phyloP scores from a whole-genome alignment of 345 rosid species.

The Euphorbia lathyris region DNA sequence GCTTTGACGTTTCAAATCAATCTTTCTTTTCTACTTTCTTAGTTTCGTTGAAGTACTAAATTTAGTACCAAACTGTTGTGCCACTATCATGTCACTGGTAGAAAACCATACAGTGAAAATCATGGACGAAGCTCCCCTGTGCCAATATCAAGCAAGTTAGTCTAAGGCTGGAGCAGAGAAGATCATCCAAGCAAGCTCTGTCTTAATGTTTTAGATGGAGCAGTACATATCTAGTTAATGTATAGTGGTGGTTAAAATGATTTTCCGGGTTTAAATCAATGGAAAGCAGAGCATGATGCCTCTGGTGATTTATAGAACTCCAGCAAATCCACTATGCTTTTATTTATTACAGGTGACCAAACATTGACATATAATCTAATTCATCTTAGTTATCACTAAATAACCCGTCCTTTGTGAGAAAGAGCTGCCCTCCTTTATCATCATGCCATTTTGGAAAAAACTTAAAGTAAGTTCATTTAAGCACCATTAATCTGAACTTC shows the following conservation, averaged over 20 bases:
- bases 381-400: background rate
- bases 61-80: background rate
- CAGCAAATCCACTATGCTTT: background rate
- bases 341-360: background rate
- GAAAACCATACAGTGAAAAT: background rate
- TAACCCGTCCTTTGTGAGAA: background rate
- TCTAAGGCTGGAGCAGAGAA: background rate
- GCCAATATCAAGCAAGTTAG: background rate
- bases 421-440: background rate
- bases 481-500: background rate
- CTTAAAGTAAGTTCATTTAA: background rate
- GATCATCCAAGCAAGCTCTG: background rate
- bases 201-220: too few relatives aligned
- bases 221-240: background rate
- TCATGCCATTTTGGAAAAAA: background rate
- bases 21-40: too few relatives aligned
- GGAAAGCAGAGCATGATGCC: background rate
- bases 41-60: constrained; percentile 1
- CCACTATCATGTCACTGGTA: background rate
- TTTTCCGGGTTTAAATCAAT: background rate
- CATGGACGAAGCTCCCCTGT: background rate
- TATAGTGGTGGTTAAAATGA: background rate
- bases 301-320: background rate
- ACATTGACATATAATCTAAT: background rate
- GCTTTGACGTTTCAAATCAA: background rate